phyloP scores from a whole-genome alignment of 75 land plant genomes.

The Pseudotsuga menziesii region DNA sequence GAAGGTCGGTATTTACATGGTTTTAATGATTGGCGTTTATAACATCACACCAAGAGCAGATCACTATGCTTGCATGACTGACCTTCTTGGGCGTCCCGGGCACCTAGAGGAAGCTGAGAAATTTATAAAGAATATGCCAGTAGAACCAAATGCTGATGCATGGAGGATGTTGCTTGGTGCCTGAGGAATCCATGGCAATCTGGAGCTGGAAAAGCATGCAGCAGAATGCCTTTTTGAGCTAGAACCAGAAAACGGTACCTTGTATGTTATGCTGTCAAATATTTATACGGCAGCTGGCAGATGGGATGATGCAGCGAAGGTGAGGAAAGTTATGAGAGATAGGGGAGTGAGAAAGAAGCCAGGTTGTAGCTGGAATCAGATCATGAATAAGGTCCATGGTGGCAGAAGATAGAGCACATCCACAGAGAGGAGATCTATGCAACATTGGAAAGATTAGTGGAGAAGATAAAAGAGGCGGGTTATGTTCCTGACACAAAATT shows the following conservation, averaged over 20 bases:
- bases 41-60: conserved; percentile 18
- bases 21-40: conserved; percentile 25
- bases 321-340: conserved; percentile 35
- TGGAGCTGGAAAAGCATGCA: conserved; percentile 35
- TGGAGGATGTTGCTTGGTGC: conserved; percentile 38
- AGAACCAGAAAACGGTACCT: conserved; percentile 37
- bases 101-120: conserved; percentile 38
- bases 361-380: conserved; percentile 31
- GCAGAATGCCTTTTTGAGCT: conserved; percentile 31
- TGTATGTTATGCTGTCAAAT: conserved; percentile 41
- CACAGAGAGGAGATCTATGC: conserved; percentile 1
- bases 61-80: conserved; percentile 50
- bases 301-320: conserved; percentile 19
- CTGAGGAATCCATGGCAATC: conserved; percentile 42
- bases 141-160: conserved; percentile 29
- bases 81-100: conserved; percentile 54
- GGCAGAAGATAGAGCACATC: conserved; percentile 1
- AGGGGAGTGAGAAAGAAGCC: conserved; percentile 23
- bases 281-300: conserved; percentile 37
- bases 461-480: conserved; percentile 5
- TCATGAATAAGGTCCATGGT: conserved; percentile 12
- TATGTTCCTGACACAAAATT: conserved; percentile 5
- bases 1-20: conserved; percentile 29
- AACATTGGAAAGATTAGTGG: neutral
- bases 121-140: conserved; percentile 31